phyloP scores from a whole-genome alignment of 2,329 filamentous ascomycete genomes.

The Calycina herbarum region DNA sequence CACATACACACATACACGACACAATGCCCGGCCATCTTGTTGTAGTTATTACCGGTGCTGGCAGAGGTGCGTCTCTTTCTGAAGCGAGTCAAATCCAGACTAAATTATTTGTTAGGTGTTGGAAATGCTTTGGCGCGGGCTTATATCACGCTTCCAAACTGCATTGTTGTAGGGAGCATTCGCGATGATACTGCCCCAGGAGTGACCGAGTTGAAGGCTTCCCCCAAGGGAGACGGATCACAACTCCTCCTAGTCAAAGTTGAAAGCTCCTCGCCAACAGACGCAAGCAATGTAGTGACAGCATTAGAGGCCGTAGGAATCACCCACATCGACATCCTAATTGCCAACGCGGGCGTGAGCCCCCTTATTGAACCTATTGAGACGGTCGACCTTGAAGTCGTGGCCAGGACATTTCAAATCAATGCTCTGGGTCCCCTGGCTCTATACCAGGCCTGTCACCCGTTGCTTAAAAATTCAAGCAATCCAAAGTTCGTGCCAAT shows the following conservation, averaged over 20 bases:
- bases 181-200: neutral
- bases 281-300: conserved; percentile 34
- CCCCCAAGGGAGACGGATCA: neutral
- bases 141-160: conserved; percentile 4
- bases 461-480: neutral
- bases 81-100: neutral
- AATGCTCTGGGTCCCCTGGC: conserved; percentile 7
- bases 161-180: conserved; percentile 9
- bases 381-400: conserved; percentile 6
- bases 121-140: neutral
- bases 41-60: conserved; percentile 4
- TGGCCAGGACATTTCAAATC: conserved; percentile 10
- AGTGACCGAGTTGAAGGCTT: neutral
- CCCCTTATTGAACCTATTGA: conserved; percentile 2
- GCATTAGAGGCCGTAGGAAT: conserved; percentile 22
- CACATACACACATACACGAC: neutral
- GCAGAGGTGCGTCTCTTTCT: conserved; percentile 4
- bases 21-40: conserved; percentile 42
- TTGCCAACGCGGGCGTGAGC: conserved; percentile 40
- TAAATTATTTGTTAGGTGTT: neutral
- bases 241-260: conserved; percentile 12
- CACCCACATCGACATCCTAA: conserved; percentile 37
- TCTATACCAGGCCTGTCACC: conserved; percentile 1
- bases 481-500: conserved; percentile 3
- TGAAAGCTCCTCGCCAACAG: conserved; percentile 17